Percentiles rank a stretch among this genome's conserved stretches.
Evolutionary conservation across 1,284 basidiomycete species (phyloP).

Genomic region (Amylostereum chailletii): DNA sequence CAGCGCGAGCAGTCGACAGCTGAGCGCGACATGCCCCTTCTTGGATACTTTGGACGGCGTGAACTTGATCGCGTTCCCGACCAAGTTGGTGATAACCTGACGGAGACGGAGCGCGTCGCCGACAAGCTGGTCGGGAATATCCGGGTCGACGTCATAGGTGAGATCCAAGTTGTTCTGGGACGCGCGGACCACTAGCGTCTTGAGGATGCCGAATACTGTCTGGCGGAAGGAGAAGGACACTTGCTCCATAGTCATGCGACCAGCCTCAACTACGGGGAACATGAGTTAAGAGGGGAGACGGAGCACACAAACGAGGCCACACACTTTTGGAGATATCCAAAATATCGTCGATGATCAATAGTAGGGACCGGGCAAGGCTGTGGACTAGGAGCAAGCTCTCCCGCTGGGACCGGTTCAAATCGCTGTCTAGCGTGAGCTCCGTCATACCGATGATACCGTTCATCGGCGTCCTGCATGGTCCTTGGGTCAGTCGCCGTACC

Average conservation of each 20-base stretch:
- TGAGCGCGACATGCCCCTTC: constrained; percentile 89
- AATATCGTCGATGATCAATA: constrained; percentile 98
- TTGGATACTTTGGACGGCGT: constrained; percentile 71
- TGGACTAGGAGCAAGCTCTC: constrained; percentile 97
- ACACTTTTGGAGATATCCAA: constrained; percentile 96
- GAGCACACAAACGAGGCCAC: constrained; percentile 21
- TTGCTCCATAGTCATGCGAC: constrained; percentile 99
- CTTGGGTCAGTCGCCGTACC: constrained; percentile 3
- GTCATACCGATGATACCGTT: constrained; percentile 99
- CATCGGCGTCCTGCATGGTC: constrained; percentile 78
- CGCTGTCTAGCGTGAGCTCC: constrained; percentile 91
- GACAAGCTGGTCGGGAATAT: constrained; percentile 94
- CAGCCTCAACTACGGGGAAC: constrained; percentile 77
- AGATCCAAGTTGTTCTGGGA: constrained; percentile 97
- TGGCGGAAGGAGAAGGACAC: constrained; percentile 97
- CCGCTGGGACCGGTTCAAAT: constrained; percentile 81
- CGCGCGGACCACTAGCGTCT: constrained; percentile 96
- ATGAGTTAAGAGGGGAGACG: constrained; percentile 2
- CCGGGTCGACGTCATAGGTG: constrained; percentile 93
- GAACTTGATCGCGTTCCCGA: constrained; percentile 95
- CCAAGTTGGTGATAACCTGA: constrained; percentile 92
- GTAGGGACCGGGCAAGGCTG: constrained; percentile 85
- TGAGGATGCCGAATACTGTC: constrained; percentile 95
- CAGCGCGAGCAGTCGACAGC: constrained; percentile 69
- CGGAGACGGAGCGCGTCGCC: constrained; percentile 92